Evolutionary conservation across 306 rosid species (phyloP), one percentile per base, ranked within the genome.

Genomic region (Quercus variabilis): DNA sequence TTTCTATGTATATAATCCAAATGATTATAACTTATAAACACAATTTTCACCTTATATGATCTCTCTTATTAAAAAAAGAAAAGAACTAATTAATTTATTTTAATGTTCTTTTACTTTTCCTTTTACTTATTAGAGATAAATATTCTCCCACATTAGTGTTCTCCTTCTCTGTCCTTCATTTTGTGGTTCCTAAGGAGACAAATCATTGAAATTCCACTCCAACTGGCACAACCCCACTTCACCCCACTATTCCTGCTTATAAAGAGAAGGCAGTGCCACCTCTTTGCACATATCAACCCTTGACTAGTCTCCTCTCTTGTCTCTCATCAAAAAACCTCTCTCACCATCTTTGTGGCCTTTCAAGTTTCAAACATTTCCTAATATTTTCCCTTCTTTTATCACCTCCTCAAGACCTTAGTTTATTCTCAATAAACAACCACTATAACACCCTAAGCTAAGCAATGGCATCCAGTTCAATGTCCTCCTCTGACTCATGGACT

Each of bases 391-490:
- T 6, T 51, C n/a, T 5, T 49, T 60, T 30, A 18, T 17, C 49
- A 10, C 74, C 25, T 51, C 54, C 54, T 49, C 17, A 49, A 49
- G 54, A 10, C 54, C 54, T 0, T 49, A 11, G 15, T 49, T 46
- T 46, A 11, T 11, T 11, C 15, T 46, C 54, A 46, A 12, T 3
- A 46, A 46, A 6, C 49, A 67, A 18, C 6, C 72, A 19, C 25
- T 35, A 4, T 63, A 26, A 23, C 15, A 23, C 17, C 30, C 69
- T 33, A 18, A 9, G 15, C 52, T 31, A 35, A 70, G 18, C 38
- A 86, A 92, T 91, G 97, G 91, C 97, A 57, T 90, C 97, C 4
- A 87, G 89, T 51, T 91, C 97, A 79, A 90, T 92, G 85, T 87
- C 98, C 63, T 85, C 95, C 8, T 91, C 94, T 9, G 85, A 85